Conservation (phyloP, 805 yeast genomes). For the Candida dendrica region DNA sequence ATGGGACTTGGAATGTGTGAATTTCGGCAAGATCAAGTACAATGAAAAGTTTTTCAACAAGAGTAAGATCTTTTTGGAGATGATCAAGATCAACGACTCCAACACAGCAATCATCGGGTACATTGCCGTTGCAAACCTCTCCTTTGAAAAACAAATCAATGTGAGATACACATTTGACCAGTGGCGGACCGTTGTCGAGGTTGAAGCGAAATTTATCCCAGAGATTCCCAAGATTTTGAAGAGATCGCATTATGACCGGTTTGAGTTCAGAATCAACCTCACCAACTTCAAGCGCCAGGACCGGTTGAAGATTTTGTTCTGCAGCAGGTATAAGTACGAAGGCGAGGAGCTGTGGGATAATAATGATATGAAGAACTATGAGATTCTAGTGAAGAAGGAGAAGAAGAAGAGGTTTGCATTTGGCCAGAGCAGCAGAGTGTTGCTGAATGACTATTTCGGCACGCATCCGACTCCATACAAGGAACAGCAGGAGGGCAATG, state of each 20-base stretch:
- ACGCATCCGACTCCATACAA: not conserved
- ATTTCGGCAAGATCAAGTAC: slow-evolving; percentile 40
- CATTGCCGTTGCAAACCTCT: slow-evolving; percentile 69
- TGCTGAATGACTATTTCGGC: slow-evolving; percentile 13
- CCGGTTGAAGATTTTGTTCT: slow-evolving; percentile 33
- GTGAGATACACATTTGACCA: slow-evolving; percentile 69
- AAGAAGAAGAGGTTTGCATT: slow-evolving; percentile 2
- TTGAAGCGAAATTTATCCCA: slow-evolving; percentile 52
- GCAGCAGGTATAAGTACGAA: slow-evolving; percentile 27
- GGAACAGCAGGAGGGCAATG: no score
- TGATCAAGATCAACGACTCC: slow-evolving; percentile 51
- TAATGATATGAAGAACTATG: slow-evolving; percentile 54
- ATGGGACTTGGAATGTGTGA: slow-evolving; percentile 38
- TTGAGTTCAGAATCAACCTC: slow-evolving; percentile 55
- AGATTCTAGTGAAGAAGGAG: slow-evolving; percentile 24
- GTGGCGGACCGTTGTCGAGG: slow-evolving; percentile 73
- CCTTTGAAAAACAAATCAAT: slow-evolving; percentile 60
- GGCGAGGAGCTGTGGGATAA: slow-evolving; percentile 63
- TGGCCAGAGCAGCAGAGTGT: slow-evolving; percentile 8
- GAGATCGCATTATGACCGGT: slow-evolving; percentile 57
- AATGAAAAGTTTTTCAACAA: slow-evolving; percentile 34
- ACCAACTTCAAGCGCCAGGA: slow-evolving; percentile 21
- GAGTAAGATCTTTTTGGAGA: slow-evolving; percentile 50
- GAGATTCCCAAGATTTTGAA: slow-evolving; percentile 46
- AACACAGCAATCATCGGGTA: slow-evolving; percentile 59